Conservation (phyloP, 2,329 filamentous ascomycete species). For the Verticillium nonalfalfae region DNA sequence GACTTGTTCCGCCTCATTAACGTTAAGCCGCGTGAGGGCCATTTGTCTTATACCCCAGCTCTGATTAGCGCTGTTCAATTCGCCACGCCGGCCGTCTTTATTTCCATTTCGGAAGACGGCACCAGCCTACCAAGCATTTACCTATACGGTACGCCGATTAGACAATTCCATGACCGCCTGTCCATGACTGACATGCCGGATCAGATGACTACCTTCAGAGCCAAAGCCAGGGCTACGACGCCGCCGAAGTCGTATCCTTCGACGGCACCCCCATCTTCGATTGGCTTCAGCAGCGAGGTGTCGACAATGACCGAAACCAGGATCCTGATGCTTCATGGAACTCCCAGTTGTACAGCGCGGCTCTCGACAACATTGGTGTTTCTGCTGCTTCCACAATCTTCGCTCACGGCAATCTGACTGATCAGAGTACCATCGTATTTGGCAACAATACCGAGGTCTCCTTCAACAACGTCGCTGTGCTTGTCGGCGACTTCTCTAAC, state of each 20-base stretch:
- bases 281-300: constrained; percentile 8
- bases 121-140: constrained; percentile 7
- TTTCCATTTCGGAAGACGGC: constrained; percentile 13
- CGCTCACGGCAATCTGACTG: constrained; percentile 3
- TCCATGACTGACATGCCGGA: not conserved
- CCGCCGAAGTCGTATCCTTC: constrained; percentile 4
- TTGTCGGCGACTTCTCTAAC: constrained; percentile 6
- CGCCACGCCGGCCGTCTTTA: constrained; percentile 5
- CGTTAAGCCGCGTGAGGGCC: constrained; percentile 9
- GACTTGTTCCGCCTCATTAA: constrained; percentile 13
- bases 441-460: constrained; percentile 6
- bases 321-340: constrained; percentile 14
- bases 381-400: not conserved
- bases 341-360: constrained; percentile 5
- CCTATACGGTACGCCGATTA: constrained; percentile 1
- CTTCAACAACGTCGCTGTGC: constrained; percentile 5
- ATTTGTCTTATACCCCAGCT: constrained; percentile 8
- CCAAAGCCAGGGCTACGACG: not conserved
- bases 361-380: constrained; percentile 2
- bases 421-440: constrained; percentile 9
- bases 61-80: constrained; percentile 6
- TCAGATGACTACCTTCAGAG: constrained; percentile 8
- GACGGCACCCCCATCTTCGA: constrained; percentile 3
- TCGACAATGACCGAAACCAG: constrained; percentile 9
- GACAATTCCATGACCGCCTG: not conserved